phyloP scores from a whole-genome alignment of 2,329 filamentous ascomycete genomes.

The Huntiella abstrusa region DNA sequence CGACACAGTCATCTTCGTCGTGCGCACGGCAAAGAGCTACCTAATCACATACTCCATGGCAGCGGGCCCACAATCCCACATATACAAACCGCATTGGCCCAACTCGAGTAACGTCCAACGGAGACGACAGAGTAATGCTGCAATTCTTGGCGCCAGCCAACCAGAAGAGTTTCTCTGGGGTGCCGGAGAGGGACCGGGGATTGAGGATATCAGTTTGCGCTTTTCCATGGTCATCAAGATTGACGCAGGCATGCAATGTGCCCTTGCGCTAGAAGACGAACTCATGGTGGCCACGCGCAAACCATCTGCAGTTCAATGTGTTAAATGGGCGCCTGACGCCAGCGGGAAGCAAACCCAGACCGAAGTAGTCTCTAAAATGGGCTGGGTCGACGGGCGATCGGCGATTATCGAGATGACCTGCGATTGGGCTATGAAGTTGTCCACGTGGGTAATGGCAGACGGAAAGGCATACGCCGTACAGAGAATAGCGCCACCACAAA shows the following conservation, averaged over 20 bases:
- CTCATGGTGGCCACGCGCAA: constrained; percentile 80
- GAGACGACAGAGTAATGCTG: constrained; percentile 41
- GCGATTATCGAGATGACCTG: constrained; percentile 72
- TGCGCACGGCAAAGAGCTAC: constrained; percentile 71
- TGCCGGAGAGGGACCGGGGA: constrained; percentile 62
- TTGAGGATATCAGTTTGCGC: constrained; percentile 71
- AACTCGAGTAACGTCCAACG: constrained; percentile 45
- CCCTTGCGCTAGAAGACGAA: constrained; percentile 79
- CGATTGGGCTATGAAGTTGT: constrained; percentile 89
- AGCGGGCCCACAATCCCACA: constrained; percentile 60
- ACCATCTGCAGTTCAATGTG: constrained; percentile 89
- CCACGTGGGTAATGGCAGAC: constrained; percentile 79
- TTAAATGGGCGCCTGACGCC: constrained; percentile 77
- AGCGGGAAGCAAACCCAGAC: constrained; percentile 73
- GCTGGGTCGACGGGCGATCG: constrained; percentile 63
- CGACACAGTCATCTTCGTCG: constrained; percentile 78
- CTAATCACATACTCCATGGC: constrained; percentile 89
- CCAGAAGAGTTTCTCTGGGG: constrained; percentile 51
- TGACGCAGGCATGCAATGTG: constrained; percentile 80
- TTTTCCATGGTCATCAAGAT: constrained; percentile 98
- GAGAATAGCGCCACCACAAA: constrained; percentile 27
- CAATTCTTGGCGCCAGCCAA: constrained; percentile 32
- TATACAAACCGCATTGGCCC: constrained; percentile 69
- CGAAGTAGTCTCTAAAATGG: constrained; percentile 72
- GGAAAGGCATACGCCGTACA: constrained; percentile 85